phyloP scores from a whole-genome alignment of 495 filamentous ascomycete species.

The Hypoxylon trugodes region DNA sequence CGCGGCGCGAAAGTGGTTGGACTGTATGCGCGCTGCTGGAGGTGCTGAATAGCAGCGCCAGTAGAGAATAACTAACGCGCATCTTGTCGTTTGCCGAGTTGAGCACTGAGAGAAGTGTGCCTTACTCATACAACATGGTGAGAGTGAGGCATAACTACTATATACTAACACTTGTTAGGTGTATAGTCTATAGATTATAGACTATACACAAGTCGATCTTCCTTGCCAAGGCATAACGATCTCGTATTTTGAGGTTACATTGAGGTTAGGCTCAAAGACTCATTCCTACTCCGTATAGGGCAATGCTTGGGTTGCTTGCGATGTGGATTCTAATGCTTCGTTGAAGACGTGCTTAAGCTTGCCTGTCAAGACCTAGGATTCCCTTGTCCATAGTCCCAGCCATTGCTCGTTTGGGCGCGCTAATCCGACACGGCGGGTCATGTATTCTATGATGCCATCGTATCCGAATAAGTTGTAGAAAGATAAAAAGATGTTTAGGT shows the following conservation, averaged over 20 bases:
- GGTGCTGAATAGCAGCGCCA: slow-evolving; percentile 18
- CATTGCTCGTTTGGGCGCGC: neutral
- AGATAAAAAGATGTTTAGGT: too few species aligned
- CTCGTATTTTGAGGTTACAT: slow-evolving; percentile 29
- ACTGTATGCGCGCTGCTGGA: neutral
- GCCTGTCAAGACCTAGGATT: neutral
- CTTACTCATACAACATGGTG: neutral
- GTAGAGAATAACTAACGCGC: neutral
- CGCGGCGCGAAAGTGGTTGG: slow-evolving; percentile 1
- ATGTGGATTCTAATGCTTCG: slow-evolving; percentile 5
- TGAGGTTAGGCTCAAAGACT: neutral
- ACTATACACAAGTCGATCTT: too few species aligned
- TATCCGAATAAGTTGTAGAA: too few species aligned
- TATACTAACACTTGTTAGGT: slow-evolving; percentile 11
- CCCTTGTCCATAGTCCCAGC: neutral
- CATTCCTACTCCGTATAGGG: slow-evolving; percentile 21
- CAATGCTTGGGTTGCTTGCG: neutral
- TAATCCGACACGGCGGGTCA: neutral
- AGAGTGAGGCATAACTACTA: neutral
- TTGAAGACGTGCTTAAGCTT: neutral
- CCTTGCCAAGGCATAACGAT: slow-evolving; percentile 15
- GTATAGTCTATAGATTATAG: neutral
- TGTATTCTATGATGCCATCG: slow-evolving; percentile 5
- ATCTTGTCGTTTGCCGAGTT: slow-evolving; percentile 3
- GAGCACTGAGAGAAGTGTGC: neutral